Evolutionary conservation across 2,329 filamentous ascomycete species (phyloP).

Genomic region (Pseudogymnoascus sp.): DNA sequence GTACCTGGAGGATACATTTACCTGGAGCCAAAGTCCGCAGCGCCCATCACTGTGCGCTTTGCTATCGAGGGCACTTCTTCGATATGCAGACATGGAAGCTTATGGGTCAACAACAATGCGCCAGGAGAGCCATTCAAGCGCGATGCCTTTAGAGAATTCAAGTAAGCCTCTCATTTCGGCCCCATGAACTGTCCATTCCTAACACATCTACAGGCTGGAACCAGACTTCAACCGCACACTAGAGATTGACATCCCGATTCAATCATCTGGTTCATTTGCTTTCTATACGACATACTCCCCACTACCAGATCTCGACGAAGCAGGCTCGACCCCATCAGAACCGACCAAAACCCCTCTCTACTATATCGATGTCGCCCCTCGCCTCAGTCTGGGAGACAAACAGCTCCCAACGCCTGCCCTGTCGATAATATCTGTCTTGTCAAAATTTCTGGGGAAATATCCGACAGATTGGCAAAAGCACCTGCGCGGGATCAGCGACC

Average conservation of each 20-base stretch:
- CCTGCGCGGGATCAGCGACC: slow-evolving; percentile 74
- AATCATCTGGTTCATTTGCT: slow-evolving; percentile 76
- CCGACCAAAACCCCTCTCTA: slow-evolving; percentile 66
- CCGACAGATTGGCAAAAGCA: slow-evolving; percentile 86
- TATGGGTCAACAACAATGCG: slow-evolving; percentile 93
- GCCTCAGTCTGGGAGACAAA: slow-evolving; percentile 63
- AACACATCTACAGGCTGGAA: slow-evolving; percentile 51
- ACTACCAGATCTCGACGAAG: slow-evolving; percentile 60
- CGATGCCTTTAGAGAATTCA: slow-evolving; percentile 75
- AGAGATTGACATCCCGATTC: slow-evolving; percentile 80
- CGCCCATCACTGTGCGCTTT: slow-evolving; percentile 77
- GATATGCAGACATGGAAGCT: slow-evolving; percentile 85
- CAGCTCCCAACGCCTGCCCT: slow-evolving; percentile 77
- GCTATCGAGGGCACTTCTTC: slow-evolving; percentile 91
- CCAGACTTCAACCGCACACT: slow-evolving; percentile 90
- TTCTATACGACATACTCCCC: slow-evolving; percentile 92
- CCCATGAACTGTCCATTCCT: background rate
- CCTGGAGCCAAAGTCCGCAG: slow-evolving; percentile 62
- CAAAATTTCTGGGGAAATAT: slow-evolving; percentile 96
- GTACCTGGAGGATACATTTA: slow-evolving; percentile 88
- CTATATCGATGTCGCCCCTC: slow-evolving; percentile 90
- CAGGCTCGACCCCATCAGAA: slow-evolving; percentile 38
- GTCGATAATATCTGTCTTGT: slow-evolving; percentile 87
- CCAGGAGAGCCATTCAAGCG: slow-evolving; percentile 68
- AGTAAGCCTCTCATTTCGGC: slow-evolving; percentile 49